Conservation (phyloP, 768 basidiomycete genomes). For the Boletus coccyginus region DNA sequence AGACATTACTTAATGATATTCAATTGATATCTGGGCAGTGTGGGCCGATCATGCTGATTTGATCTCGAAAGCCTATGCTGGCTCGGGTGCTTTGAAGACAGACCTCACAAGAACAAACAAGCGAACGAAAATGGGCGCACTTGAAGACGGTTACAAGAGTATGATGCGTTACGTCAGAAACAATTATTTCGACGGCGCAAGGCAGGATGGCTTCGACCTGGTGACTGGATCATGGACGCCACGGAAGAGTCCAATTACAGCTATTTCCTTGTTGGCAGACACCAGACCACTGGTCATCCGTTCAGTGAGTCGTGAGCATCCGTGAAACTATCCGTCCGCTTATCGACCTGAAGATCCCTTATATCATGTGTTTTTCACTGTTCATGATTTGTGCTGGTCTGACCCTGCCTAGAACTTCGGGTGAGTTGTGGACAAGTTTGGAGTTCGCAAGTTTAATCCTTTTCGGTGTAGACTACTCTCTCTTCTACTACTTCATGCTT, state of each 20-base stretch:
- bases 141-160: constrained; percentile 88
- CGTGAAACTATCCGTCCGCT: neutral
- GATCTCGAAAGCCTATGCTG: constrained; percentile 88
- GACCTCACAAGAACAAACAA: constrained; percentile 95
- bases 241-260: constrained; percentile 66
- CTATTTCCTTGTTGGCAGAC: constrained; percentile 73
- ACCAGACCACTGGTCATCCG: constrained; percentile 78
- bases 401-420: constrained; percentile 82
- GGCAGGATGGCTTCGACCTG: constrained; percentile 93
- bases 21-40: constrained; percentile 48
- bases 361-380: constrained; percentile 71
- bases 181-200: constrained; percentile 92
- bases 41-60: constrained; percentile 97
- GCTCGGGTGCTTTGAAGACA: constrained; percentile 93
- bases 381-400: constrained; percentile 88
- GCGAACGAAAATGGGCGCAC: constrained; percentile 71
- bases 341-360: constrained; percentile 67
- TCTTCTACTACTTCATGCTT: constrained; percentile 79
- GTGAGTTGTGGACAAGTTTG: constrained; percentile 43
- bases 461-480: constrained; percentile 64
- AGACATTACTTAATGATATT: neutral
- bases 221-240: constrained; percentile 91
- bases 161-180: constrained; percentile 87
- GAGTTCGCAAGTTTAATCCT: neutral
- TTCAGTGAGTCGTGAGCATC: constrained; percentile 54